A percentile compares a stretch with the other conserved stretches of the same genome.
phyloP scores from a whole-genome alignment of 768 basidiomycete genomes.

The Exsudoporus frostii region DNA sequence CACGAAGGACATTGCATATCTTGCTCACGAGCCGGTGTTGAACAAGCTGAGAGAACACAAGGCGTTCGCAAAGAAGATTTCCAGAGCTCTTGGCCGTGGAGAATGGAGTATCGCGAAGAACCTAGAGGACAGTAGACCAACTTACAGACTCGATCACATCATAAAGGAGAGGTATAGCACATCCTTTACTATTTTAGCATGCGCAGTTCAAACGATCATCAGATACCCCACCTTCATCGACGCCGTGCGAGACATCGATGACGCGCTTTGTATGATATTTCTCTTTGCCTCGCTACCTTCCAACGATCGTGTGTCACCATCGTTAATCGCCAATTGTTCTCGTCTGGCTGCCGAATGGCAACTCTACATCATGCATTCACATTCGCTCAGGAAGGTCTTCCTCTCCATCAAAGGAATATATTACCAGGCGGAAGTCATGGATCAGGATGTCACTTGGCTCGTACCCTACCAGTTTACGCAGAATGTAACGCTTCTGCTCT shows the following conservation, averaged over 20 bases:
- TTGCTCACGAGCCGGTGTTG: conserved; percentile 94
- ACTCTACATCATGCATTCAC: conserved; percentile 87
- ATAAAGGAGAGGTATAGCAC: conserved; percentile 86
- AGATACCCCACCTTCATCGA: conserved; percentile 98
- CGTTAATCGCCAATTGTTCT: conserved; percentile 86
- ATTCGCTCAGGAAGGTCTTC: conserved; percentile 84
- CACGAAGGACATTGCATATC: conserved; percentile 94
- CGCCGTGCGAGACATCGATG: conserved; percentile 93
- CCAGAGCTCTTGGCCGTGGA: conserved; percentile 85
- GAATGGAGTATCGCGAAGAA: conserved; percentile 97
- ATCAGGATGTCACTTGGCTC: conserved; percentile 91
- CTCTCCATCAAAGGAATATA: conserved; percentile 98
- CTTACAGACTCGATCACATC: conserved; percentile 90
- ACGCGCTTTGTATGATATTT: conserved; percentile 92
- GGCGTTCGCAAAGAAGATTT: conserved; percentile 95
- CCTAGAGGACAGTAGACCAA: conserved; percentile 88
- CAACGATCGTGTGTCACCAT: conserved; percentile 73
- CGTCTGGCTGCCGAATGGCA: conserved; percentile 95
- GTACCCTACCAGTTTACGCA: conserved; percentile 98
- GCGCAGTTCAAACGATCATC: conserved; percentile 10
- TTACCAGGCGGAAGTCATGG: conserved; percentile 94
- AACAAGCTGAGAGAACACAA: conserved; percentile 96
- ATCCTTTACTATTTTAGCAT: not conserved
- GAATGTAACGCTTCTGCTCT: conserved; percentile 49
- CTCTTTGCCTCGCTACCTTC: conserved; percentile 91